Base-by-base conservation (phyloP, 495 filamentous ascomycete genomes). In the Tuber melanosporum region DNA sequence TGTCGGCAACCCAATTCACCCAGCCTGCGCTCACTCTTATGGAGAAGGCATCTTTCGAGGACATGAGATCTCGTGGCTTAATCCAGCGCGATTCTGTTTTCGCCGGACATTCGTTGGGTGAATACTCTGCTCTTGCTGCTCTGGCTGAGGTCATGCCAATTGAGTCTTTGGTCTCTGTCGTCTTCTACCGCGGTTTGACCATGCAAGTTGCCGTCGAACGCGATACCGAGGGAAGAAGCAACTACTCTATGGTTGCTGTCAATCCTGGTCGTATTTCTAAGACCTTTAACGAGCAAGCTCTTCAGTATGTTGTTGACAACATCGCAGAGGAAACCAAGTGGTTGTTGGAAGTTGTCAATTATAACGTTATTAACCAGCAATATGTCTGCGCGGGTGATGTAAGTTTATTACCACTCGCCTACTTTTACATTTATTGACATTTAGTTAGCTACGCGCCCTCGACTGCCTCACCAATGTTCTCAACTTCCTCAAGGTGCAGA, bases 171-270 rank as follows among this genome's bases (percentile, higher is more conserved):
- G 95, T 99, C 0, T 97, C 95, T 1, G 95, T 99, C 41, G 95
- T 98, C 75, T 99, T 99, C 88, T 99, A 99, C 87, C 93, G 95
- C 83, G 95, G 95, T 83, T 87, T 99, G 79, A 99, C 95, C 26
- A 99, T 99, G 95, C 95, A 99, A 85, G 96, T 99, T 71, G 95
- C 95, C 57, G 95, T 99, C 80, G 96, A 98, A 85, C 94, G 95
- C 84, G 95, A 99, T 85, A 94, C 90, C 74, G 86, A 89, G 76
- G 95, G 95, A 73, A 92, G 95, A 69, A 97, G 93, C 73, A 98
- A 97, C 87, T 99, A 99, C 87, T 92, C 91, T 72, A 99, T 99
- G 95, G 96, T 94, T 84, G 95, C 95, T 74, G 95, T 98, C 86
- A 99, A 99, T 85, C 95, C 95, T 62, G 95, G 93, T 87, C 90